phyloP scores from a whole-genome alignment of 371 early-diverging fungal species.

The Mortierella sp. region DNA sequence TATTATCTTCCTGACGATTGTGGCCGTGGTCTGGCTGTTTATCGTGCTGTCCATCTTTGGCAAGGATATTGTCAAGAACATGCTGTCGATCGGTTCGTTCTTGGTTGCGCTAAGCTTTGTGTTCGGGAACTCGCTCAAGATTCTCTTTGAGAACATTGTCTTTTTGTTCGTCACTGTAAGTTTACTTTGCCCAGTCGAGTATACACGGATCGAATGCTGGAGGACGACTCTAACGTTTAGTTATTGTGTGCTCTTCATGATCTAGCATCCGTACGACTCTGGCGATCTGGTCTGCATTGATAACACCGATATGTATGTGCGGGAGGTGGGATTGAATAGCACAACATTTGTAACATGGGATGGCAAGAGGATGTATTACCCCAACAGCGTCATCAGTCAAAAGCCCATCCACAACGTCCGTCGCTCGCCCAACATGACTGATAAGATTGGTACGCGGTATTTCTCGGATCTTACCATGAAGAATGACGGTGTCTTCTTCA shows the following conservation, averaged over 20 bases:
- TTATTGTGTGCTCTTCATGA: background rate
- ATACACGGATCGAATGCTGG: constrained; percentile 19
- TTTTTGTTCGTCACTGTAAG: constrained; percentile 67
- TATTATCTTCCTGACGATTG: constrained; percentile 62
- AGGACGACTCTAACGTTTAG: background rate
- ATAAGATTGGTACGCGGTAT: constrained; percentile 56
- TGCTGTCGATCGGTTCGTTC: constrained; percentile 65
- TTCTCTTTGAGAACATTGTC: constrained; percentile 70
- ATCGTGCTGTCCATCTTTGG: constrained; percentile 56
- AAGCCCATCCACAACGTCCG: constrained; percentile 82
- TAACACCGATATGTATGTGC: constrained; percentile 70
- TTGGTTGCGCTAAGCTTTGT: constrained; percentile 72
- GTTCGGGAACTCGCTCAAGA: constrained; percentile 68
- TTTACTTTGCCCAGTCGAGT: background rate
- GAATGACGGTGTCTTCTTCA: background rate
- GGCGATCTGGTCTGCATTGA: constrained; percentile 83
- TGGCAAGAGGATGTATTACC: constrained; percentile 78
- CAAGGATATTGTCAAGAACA: constrained; percentile 55
- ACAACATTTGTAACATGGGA: constrained; percentile 74
- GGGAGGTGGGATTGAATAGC: constrained; percentile 78
- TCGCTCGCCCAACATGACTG: constrained; percentile 74
- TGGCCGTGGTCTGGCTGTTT: constrained; percentile 57
- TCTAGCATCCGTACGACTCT: constrained; percentile 72
- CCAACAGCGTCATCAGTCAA: constrained; percentile 73
- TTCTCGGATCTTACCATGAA: background rate